Evolutionary conservation across 805 yeast genomes (phyloP).

Genomic region (Yamadazyma laniorum): DNA sequence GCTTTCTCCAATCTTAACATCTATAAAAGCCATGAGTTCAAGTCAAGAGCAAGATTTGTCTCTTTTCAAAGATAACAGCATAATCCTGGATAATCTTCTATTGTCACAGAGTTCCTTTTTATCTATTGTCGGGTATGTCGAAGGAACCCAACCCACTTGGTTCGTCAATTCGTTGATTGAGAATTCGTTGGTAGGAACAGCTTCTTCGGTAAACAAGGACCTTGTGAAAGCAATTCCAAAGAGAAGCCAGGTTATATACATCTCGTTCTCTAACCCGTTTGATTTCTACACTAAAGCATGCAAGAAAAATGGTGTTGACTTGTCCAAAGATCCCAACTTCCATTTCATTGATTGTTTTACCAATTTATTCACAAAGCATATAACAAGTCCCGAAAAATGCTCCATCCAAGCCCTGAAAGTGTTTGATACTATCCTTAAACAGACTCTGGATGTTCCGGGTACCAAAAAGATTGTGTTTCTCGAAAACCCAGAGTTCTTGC

Average conservation of each 20-base stretch:
- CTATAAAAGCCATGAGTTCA: constrained; percentile 3
- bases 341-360: constrained; percentile 47
- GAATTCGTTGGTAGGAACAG: constrained; percentile 47
- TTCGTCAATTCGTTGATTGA: constrained; percentile 55
- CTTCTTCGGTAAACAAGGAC: constrained; percentile 37
- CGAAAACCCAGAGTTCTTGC: constrained; percentile 48
- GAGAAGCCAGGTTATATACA: constrained; percentile 31
- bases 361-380: constrained; percentile 38
- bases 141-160: constrained; percentile 67
- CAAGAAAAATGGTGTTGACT: constrained; percentile 40
- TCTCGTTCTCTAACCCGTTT: constrained; percentile 33
- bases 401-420: constrained; percentile 13
- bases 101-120: constrained; percentile 14
- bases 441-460: constrained; percentile 8
- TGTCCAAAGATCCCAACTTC: constrained; percentile 25
- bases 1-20: background rate
- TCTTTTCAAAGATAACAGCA: constrained; percentile 50
- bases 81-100: constrained; percentile 30
- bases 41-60: constrained; percentile 58
- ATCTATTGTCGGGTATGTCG: constrained; percentile 31
- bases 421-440: constrained; percentile 18
- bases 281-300: constrained; percentile 35
- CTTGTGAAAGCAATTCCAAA: constrained; percentile 16
- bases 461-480: constrained; percentile 33
- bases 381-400: constrained; percentile 22